Conservation (phyloP, 1,139 yeast species). For the Debaryomyces nepalensis region DNA sequence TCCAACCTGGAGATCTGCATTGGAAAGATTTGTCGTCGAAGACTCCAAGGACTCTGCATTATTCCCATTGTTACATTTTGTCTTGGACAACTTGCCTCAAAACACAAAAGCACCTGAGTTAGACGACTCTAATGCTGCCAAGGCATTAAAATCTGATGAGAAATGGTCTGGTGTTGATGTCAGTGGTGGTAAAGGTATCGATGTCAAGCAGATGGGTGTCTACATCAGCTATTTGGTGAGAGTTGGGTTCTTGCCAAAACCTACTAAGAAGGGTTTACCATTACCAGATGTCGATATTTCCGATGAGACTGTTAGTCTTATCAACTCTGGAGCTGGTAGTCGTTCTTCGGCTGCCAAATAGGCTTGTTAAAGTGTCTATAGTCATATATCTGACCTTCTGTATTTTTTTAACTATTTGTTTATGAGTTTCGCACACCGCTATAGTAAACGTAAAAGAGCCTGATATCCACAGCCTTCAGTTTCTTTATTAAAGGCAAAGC, state of each 20-base stretch:
- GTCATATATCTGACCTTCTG: no score
- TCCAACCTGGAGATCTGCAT: constrained; percentile 72
- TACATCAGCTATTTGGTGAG: constrained; percentile 80
- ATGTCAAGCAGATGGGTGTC: constrained; percentile 64
- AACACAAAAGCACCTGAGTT: constrained; percentile 94
- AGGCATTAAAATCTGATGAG: constrained; percentile 63
- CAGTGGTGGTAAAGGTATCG: constrained; percentile 75
- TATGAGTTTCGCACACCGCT: constrained; percentile 4
- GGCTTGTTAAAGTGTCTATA: neutral
- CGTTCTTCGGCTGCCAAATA: constrained; percentile 65
- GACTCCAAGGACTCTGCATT: constrained; percentile 79
- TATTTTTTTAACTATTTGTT: neutral
- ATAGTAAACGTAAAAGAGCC: neutral
- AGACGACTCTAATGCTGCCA: constrained; percentile 79
- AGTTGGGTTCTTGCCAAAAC: constrained; percentile 76
- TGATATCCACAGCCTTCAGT: neutral
- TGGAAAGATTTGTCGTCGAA: constrained; percentile 78
- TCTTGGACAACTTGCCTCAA: constrained; percentile 86
- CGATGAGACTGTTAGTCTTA: constrained; percentile 63
- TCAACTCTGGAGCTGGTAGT: constrained; percentile 86
- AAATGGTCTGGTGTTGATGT: constrained; percentile 67
- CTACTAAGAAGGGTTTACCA: constrained; percentile 45
- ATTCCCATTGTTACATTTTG: constrained; percentile 92
- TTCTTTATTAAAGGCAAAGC: neutral
- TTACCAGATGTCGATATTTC: constrained; percentile 66